Conservation (phyloP, 305 asterid species). For the Fraxinus nigra region DNA sequence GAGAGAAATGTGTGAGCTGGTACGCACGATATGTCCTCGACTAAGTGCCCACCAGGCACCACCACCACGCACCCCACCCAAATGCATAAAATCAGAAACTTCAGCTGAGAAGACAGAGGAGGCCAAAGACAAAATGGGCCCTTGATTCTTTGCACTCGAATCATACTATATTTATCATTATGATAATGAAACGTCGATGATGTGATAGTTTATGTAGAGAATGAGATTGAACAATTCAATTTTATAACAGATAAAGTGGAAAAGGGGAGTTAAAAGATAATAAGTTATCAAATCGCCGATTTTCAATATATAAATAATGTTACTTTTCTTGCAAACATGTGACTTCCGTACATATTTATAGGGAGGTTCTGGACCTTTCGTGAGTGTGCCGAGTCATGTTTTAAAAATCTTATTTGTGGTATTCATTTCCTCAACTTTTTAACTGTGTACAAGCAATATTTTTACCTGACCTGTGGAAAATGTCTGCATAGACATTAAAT, state of each 20-base stretch:
- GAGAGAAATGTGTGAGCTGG: constrained; percentile 23
- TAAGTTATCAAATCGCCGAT: no score
- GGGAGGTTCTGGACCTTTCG: neutral
- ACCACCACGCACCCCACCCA: neutral
- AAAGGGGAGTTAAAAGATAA: no score
- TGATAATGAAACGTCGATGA: no score
- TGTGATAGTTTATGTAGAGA: no score
- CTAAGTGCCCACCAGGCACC: constrained; percentile 22
- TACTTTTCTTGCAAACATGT: neutral
- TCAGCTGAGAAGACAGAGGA: constrained; percentile 7
- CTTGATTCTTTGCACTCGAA: constrained; percentile 1
- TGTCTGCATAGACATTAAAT: neutral
- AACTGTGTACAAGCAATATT: neutral
- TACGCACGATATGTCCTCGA: constrained; percentile 1
- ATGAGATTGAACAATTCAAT: neutral
- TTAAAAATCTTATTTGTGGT: neutral
- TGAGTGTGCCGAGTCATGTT: neutral
- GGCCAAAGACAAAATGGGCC: constrained; percentile 23
- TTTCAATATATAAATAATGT: no score
- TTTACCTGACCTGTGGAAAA: neutral
- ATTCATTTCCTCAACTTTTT: neutral
- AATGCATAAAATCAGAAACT: constrained; percentile 2
- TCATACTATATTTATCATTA: no score
- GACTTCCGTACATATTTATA: neutral
- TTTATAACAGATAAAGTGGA: no score